Percentiles rank a stretch among this genome's conserved stretches.
Evolutionary conservation across 371 early-diverging fungal genomes (phyloP).

Genomic region (Dichotomocladium elegans): DNA sequence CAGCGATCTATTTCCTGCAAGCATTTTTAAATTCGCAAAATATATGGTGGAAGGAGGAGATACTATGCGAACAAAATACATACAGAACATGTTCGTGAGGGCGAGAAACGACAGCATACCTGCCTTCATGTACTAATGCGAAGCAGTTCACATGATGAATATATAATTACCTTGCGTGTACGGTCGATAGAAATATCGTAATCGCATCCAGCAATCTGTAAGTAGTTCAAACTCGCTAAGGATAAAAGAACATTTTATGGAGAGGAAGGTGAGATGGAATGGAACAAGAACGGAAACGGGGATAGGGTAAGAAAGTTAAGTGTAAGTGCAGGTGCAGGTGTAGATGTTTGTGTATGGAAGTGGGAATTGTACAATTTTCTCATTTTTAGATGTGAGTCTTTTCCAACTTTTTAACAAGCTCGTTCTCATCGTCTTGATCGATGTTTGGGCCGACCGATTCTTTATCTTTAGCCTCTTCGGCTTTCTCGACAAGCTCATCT

Average conservation of each 20-base stretch:
- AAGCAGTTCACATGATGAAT: no score
- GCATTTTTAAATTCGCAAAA: constrained; percentile 49
- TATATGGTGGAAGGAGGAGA: constrained; percentile 26
- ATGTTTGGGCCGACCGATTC: constrained; percentile 18
- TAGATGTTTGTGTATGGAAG: neutral
- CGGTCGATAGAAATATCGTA: no score
- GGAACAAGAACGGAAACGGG: no score
- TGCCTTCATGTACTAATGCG: no score
- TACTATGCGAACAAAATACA: constrained; percentile 29
- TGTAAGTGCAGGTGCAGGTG: neutral
- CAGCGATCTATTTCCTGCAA: constrained; percentile 50
- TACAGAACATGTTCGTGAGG: constrained; percentile 38
- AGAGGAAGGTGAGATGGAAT: neutral
- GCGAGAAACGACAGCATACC: constrained; percentile 18
- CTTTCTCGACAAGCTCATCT: constrained; percentile 40
- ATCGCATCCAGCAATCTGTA: no score
- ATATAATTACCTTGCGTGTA: no score
- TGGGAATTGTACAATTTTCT: neutral
- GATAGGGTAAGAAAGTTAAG: no score
- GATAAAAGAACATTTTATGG: neutral
- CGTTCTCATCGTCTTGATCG: constrained; percentile 25
- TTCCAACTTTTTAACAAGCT: constrained; percentile 28
- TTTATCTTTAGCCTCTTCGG: constrained; percentile 21
- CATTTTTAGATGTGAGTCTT: constrained; percentile 41
- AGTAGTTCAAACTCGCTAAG: no score